Evolutionary conservation across 2,329 filamentous ascomycete species (phyloP), one percentile per base, ranked within the genome.

Genomic region (Zymoseptoria brevis): DNA sequence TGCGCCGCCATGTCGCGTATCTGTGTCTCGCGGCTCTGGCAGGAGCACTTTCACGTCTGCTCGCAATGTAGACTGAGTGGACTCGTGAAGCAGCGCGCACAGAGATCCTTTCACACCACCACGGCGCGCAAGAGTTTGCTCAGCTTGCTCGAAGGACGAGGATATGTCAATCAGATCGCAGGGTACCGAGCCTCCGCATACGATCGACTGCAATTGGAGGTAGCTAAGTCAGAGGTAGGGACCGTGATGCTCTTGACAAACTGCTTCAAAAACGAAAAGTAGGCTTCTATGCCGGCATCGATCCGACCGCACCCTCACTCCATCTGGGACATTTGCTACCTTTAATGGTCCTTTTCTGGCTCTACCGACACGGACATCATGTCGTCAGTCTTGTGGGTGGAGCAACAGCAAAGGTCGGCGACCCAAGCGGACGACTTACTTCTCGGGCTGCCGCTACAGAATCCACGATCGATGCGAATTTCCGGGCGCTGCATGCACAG

Each of bases 291-390:
- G 87, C 89, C 56, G 90, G 90, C 66, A 83, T 94, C 68, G 90
- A 95, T 70, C 89, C 90, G 4, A 94, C 90, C 0, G 89, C 88
- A 13, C 79, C 83, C 58, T 94, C 89, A 1, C 77, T 94, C 60
- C 90, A 95, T 68, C 79, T 94, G 53, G 90, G 90, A 59, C 89
- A 95, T 70, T 79, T 95, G 5, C 78, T 94, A 13, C 87, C 90
- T 21, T 79, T 93, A 57, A 94, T 94, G 89, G 83, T 88, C 16
- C 77, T 93, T 22, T 91, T 90, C 75, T 93, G 89, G 87, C 82
- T 92, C 78, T 90, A 90, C 75, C 78, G 91, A 64, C 80, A 91
- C 70, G 89, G 90, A 22, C 86, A 87, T 71, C 78, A 82, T 30
- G 80, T 86, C 24, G 77, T 88, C 54, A 86, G 83, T 48, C 77